Evolutionary conservation across 805 yeast genomes (phyloP).

Genomic region (Isabelozyma gotoi): DNA sequence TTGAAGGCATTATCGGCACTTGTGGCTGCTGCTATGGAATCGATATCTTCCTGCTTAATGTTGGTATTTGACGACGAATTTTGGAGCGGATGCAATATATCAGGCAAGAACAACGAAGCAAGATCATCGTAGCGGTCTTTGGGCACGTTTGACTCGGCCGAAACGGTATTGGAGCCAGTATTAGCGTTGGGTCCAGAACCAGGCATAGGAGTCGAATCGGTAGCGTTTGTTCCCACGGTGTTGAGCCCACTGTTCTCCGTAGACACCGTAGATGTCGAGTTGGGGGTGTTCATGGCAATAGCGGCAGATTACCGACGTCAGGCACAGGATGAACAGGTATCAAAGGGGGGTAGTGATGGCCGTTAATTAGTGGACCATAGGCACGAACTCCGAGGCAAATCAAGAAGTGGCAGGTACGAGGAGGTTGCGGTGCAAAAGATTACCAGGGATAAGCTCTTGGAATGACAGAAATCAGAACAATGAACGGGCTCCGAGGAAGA

Average conservation of each 20-base stretch:
- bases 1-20: not conserved
- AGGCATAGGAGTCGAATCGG: not conserved
- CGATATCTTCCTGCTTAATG: constrained; percentile 9
- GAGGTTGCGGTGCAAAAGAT: no score
- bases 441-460: no score
- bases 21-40: not conserved
- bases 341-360: no score
- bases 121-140: constrained; percentile 36
- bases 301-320: no score
- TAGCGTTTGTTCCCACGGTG: not conserved
- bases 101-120: constrained; percentile 42
- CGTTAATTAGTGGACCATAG: no score
- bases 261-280: not conserved
- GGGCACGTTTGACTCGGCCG: constrained; percentile 1
- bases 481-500: no score
- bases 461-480: no score
- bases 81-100: constrained; percentile 25
- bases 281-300: not conserved
- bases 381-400: no score
- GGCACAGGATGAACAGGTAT: no score
- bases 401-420: no score
- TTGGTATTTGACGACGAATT: not conserved
- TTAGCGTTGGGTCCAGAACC: not conserved
- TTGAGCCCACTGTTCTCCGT: not conserved
- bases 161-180: not conserved